A percentile compares a stretch with the other conserved stretches of the same genome.
phyloP scores from a whole-genome alignment of 192 early-diverging fungal species.

The Allomyces macrogynus region DNA sequence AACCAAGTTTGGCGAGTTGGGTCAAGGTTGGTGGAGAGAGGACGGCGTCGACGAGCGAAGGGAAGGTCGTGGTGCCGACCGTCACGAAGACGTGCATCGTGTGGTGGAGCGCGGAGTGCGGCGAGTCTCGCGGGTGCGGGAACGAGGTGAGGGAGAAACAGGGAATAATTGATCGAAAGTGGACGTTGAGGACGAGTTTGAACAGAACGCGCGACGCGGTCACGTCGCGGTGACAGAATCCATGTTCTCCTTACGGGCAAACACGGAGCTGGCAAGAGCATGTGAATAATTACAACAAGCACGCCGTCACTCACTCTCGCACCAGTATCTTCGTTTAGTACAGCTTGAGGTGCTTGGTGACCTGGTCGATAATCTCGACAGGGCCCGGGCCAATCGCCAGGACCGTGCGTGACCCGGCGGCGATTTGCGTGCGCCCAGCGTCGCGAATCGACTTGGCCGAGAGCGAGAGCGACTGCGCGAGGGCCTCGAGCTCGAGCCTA shows the following conservation, averaged over 20 bases:
- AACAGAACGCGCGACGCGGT: too few species aligned
- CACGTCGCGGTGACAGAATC: too few species aligned
- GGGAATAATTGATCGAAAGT: too few species aligned
- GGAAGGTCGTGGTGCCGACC: not conserved
- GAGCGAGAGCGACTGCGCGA: conserved; percentile 34
- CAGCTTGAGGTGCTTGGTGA: conserved; percentile 35
- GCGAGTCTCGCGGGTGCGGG: too few species aligned
- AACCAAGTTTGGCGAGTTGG: not conserved
- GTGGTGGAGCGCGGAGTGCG: too few species aligned
- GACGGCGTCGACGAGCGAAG: not conserved
- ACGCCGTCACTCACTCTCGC: too few species aligned
- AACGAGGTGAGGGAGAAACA: too few species aligned
- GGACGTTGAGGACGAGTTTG: too few species aligned
- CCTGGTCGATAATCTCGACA: conserved; percentile 16
- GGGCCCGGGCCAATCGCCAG: conserved; percentile 81
- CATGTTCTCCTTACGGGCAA: too few species aligned
- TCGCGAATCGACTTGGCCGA: conserved; percentile 62
- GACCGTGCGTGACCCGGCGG: conserved; percentile 76
- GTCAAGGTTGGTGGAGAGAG: not conserved
- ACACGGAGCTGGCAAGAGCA: too few species aligned
- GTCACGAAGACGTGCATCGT: not conserved
- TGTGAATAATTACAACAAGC: too few species aligned
- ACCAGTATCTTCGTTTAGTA: conserved; percentile 7
- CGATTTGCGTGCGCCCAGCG: conserved; percentile 83
- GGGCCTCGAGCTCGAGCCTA: conserved; percentile 40